These are phyloP conservation scores for Psilocybe cubensis DNA, from an alignment of 768 basidiomycete species.

Conservation along the genomic window DNA sequence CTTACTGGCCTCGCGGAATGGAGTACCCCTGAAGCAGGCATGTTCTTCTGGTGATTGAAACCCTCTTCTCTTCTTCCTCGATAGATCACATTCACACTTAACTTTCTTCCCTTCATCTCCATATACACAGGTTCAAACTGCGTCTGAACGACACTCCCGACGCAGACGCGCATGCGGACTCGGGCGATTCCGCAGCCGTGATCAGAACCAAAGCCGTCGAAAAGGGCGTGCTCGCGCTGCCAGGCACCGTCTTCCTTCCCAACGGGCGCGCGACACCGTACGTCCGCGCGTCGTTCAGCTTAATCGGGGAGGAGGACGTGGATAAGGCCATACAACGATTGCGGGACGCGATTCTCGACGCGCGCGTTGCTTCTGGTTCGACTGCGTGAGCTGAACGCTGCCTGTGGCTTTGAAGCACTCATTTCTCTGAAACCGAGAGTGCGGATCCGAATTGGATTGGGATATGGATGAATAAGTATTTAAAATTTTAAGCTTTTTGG, in stretches of 20 bases:
- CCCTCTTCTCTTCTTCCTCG: neutral
- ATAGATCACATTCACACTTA: neutral
- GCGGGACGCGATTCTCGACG: constrained; percentile 37
- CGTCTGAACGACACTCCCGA: constrained; percentile 43
- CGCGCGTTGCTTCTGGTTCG: constrained; percentile 18
- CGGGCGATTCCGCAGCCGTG: constrained; percentile 72
- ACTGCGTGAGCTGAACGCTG: neutral
- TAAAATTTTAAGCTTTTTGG: constrained; percentile 11
- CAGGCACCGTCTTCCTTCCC: constrained; percentile 83
- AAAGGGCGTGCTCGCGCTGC: constrained; percentile 87
- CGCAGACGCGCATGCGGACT: constrained; percentile 26
- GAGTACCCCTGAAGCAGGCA: constrained; percentile 73
- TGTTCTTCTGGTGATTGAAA: constrained; percentile 84
- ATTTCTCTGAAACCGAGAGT: no score
- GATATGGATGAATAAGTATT: no score
- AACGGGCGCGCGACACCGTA: constrained; percentile 69
- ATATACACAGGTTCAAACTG: constrained; percentile 68
- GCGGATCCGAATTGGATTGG: no score
- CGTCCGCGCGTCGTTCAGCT: constrained; percentile 84
- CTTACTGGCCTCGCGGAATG: constrained; percentile 80
- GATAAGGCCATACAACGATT: constrained; percentile 75
- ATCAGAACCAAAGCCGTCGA: constrained; percentile 78
- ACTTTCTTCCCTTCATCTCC: constrained; percentile 1
- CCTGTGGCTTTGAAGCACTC: neutral
- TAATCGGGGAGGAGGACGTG: constrained; percentile 66